These are phyloP conservation scores for Solanum virginianum DNA, from an alignment of 257 asterid genomes.

Conservation along the genomic window DNA sequence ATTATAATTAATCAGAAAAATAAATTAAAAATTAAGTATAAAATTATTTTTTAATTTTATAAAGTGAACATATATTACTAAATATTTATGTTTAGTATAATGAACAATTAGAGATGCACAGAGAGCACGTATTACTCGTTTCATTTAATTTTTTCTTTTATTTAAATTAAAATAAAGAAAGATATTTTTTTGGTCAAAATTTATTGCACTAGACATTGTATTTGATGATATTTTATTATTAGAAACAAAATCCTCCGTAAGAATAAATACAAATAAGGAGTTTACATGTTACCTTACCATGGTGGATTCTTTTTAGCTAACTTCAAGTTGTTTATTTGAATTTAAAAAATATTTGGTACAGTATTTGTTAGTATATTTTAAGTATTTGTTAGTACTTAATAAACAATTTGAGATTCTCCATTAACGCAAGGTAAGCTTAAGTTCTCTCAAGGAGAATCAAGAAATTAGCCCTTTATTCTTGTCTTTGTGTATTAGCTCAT, in stretches of 20 bases:
- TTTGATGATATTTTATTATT: no score
- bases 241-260: no score
- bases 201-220: no score
- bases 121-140: no score
- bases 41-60: no score
- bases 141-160: background rate
- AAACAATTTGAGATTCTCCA: background rate
- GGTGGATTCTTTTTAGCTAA: conserved; percentile 1
- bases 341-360: conserved; percentile 8
- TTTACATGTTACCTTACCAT: background rate
- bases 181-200: no score
- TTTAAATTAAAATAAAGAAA: no score
- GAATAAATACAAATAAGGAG: background rate
- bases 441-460: background rate
- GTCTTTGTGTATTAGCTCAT: background rate
- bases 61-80: no score
- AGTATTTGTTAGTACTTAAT: background rate
- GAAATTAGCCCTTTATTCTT: background rate
- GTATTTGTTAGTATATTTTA: background rate
- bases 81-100: no score
- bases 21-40: no score
- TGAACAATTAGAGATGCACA: no score
- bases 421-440: background rate
- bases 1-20: no score
- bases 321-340: background rate